Evolutionary conservation across 345 rosid genomes (phyloP).

Genomic region (Eucalyptus tenuipes): DNA sequence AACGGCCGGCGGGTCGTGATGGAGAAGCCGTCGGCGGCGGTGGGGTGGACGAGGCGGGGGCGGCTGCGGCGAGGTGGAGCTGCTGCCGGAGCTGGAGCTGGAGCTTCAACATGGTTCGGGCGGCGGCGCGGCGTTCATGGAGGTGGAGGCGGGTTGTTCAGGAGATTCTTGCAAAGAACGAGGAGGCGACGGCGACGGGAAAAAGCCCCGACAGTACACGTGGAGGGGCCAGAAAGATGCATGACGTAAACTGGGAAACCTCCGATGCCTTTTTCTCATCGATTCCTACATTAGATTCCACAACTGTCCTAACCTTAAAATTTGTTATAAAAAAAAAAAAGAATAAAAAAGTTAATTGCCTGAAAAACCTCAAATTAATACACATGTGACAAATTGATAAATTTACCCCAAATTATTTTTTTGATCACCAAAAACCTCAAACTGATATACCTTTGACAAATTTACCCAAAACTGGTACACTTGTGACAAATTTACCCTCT

Average conservation of each 20-base stretch:
- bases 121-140: neutral
- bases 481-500: too few species aligned
- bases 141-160: neutral
- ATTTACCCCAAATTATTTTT: too few species aligned
- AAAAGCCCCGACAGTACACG: neutral
- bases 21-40: slow-evolving; percentile 3
- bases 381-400: too few species aligned
- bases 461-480: too few species aligned
- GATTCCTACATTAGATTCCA: fast-evolving
- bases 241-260: neutral
- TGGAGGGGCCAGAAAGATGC: neutral
- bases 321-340: neutral
- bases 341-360: too few species aligned
- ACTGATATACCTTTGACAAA: too few species aligned
- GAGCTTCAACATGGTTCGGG: neutral
- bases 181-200: neutral
- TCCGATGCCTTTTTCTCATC: fast-evolving
- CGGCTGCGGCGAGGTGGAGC: neutral
- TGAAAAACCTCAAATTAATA: too few species aligned
- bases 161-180: neutral
- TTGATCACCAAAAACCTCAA: too few species aligned
- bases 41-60: neutral
- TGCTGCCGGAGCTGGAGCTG: neutral
- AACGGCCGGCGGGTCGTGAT: slow-evolving; percentile 1
- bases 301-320: neutral